Evolutionary conservation across 2,329 filamentous ascomycete species (phyloP).

Genomic region (Talaromyces atroroseus): DNA sequence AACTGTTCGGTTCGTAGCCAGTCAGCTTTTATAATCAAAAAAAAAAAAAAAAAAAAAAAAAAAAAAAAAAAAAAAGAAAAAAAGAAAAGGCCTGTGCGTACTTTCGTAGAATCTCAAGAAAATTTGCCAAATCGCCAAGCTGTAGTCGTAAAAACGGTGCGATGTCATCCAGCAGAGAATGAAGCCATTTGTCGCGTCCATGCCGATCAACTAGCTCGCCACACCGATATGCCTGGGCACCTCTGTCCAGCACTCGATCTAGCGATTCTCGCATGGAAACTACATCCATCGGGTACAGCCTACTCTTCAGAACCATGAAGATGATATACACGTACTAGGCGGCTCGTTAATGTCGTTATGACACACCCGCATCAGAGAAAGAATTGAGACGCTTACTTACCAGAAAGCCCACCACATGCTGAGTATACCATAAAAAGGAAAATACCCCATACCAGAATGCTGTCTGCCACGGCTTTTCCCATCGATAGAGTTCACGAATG

Average conservation of each 20-base stretch:
- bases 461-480: constrained; percentile 33
- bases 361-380: constrained; percentile 10
- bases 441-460: constrained; percentile 32
- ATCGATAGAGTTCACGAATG: constrained; percentile 34
- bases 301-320: constrained; percentile 28
- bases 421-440: constrained; percentile 31
- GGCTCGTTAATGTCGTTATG: neutral
- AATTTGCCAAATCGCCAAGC: constrained; percentile 31
- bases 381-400: constrained; percentile 11
- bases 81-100: too few relatives aligned
- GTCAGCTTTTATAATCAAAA: neutral
- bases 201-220: constrained; percentile 34
- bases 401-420: constrained; percentile 32
- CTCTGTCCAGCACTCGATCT: constrained; percentile 25
- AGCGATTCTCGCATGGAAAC: constrained; percentile 30
- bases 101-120: constrained; percentile 33
- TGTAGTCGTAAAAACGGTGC: constrained; percentile 35
- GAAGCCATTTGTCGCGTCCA: constrained; percentile 32
- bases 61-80: too few relatives aligned
- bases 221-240: constrained; percentile 26
- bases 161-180: constrained; percentile 31
- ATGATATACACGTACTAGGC: constrained; percentile 29
- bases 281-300: constrained; percentile 23
- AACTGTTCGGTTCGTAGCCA: constrained; percentile 18
- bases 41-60: too few relatives aligned